Base-by-base conservation (phyloP, 2,329 filamentous ascomycete genomes). In the Aspergillus luchuensis region DNA sequence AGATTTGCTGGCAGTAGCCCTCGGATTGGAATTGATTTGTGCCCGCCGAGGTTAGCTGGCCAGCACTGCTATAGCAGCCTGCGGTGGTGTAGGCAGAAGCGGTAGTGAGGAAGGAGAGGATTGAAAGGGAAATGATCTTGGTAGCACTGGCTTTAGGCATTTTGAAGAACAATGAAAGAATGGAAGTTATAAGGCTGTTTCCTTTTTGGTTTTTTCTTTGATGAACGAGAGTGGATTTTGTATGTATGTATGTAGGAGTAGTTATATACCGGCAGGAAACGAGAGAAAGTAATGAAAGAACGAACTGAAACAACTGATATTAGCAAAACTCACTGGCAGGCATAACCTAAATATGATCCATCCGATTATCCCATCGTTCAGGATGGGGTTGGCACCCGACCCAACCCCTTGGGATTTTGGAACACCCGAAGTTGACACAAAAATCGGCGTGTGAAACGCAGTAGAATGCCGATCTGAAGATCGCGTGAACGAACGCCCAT, bases 381-480 rank as follows among this genome's bases (percentile, higher is more conserved):
- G 41, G 39, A 41, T 33, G 59, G 39, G 59, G 39, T 52, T 54
- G 50, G 30, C 21, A 8, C 23, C 36, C 36, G 39, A 57, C 43
- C 52, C 51, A 58, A 30, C 61, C 63, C 61, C 59, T 65, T 64
- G 61, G 57, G 33, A 36, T 36, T 36, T 36, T 36, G 33, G 36
- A 48, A 36, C 38, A 25, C 33, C 39, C 28, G 15, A 43, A 43
- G 30, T 45, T 49, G 39, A 58, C 53, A 45, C 59, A 56, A 58
- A 61, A 61, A 58, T 61, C 61, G 50, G 61, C 47, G 41, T 21
- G 38, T 63, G 60, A 67, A 67, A 66, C 65, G 57, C 56, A 49
- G 61, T 50, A 60, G 54, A 59, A 64, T 66, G 63, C 51, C 55
- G 62, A 67, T 66, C 63, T 7, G 59, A 39, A 45, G 58, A 62